phyloP scores from a whole-genome alignment of 208 protist genomes.

The Perkinsela sp. region DNA sequence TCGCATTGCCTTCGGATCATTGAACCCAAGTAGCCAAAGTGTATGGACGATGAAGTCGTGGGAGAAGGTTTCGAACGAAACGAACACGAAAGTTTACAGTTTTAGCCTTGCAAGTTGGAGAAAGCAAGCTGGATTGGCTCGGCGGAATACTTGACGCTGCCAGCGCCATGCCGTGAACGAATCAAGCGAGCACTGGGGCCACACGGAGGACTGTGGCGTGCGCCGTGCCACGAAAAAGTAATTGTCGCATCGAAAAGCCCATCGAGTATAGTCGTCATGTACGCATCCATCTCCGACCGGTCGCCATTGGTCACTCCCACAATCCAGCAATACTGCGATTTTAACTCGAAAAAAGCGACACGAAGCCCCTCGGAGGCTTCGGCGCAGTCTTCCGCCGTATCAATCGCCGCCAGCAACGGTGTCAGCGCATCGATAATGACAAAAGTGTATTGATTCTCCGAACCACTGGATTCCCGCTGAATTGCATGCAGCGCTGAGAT shows the following conservation, averaged over 20 bases:
- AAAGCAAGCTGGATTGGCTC: too few species aligned
- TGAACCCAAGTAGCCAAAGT: too few species aligned
- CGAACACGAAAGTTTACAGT: too few species aligned
- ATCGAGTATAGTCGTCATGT: neutral
- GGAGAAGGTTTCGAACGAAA: too few species aligned
- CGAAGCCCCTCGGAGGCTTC: neutral
- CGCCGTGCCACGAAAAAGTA: neutral
- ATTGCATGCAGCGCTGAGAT: too few species aligned
- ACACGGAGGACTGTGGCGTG: too few species aligned
- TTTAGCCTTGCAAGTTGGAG: too few species aligned
- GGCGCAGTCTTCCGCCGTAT: neutral
- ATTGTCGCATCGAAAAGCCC: neutral
- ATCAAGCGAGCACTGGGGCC: neutral
- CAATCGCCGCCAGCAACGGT: neutral
- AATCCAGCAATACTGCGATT: neutral
- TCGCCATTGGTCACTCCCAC: neutral
- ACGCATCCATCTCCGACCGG: neutral
- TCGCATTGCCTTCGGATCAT: too few species aligned
- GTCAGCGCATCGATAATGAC: neutral
- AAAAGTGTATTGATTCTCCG: too few species aligned
- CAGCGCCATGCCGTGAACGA: neutral
- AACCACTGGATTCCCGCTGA: too few species aligned
- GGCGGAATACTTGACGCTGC: too few species aligned
- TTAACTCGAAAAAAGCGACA: neutral
- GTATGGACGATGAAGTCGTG: too few species aligned